Conservation (phyloP, 257 asterid genomes). For the Schizonepeta tenuifolia region DNA sequence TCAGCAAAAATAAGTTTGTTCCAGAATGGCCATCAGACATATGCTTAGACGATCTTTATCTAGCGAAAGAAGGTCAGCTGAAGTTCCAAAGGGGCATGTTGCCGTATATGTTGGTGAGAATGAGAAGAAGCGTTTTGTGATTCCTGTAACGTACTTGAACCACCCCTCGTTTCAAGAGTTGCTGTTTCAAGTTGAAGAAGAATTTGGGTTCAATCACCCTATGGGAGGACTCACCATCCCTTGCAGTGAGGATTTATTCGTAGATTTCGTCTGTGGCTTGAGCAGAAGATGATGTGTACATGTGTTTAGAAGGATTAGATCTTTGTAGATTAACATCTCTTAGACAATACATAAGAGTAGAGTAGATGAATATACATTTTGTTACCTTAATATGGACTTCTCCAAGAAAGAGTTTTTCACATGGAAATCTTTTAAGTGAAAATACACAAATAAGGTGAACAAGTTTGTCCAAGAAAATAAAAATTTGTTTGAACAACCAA, state of each 20-base stretch:
- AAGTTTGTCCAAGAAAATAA: no score
- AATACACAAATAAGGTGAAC: no score
- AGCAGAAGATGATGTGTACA: conserved; percentile 25
- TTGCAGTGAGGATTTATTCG: conserved; percentile 43
- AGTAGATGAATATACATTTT: no score
- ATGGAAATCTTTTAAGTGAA: no score
- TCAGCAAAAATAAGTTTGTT: no score
- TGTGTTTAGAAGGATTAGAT: no score
- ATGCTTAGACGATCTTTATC: conserved; percentile 5
- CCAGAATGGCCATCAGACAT: no score
- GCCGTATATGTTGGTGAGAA: conserved; percentile 40
- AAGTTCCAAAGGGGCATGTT: conserved; percentile 32
- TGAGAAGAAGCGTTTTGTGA: conserved; percentile 28
- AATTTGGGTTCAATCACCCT: conserved; percentile 37
- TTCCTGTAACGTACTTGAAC: conserved; percentile 26
- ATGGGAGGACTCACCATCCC: conserved; percentile 61
- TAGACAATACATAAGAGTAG: no score
- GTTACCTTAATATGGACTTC: no score
- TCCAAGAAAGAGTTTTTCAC: no score
- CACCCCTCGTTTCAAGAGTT: conserved; percentile 25
- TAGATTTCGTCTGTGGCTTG: conserved; percentile 38
- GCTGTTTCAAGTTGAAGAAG: conserved; percentile 41
- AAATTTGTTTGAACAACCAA: no score
- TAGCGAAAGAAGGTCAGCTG: background rate
- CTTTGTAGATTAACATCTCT: no score